Evolutionary conservation across 2,329 filamentous ascomycete species (phyloP), one percentile per base, ranked within the genome.

Genomic region (Sclerotinia glacialis): DNA sequence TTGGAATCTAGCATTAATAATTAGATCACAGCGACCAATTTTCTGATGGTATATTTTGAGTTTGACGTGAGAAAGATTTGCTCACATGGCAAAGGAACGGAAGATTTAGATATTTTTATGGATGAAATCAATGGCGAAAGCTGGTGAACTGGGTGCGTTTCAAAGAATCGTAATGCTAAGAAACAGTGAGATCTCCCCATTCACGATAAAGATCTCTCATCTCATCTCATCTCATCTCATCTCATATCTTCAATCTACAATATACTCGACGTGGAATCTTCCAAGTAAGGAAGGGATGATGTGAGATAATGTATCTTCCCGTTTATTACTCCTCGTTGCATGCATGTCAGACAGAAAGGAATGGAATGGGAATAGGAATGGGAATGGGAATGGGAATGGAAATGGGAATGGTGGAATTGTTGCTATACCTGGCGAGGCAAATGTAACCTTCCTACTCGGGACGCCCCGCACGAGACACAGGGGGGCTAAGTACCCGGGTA

Each of bases 381-480:
- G n/a, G n/a, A n/a, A n/a, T n/a, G n/a, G n/a, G n/a, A n/a, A n/a
- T n/a, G n/a, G n/a, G n/a, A n/a, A n/a, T n/a, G n/a, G n/a, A n/a
- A n/a, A n/a, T n/a, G n/a, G 28, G 42, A 65, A 21, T 65, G n/a
- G 53, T 53, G n/a, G 49, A 59, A 46, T 59, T 60, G 56, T 47
- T 37, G 21, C 56, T 60, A 60, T 47, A 37, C 42, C n/a, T 46
- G 56, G 56, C 49, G 23, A 47, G 21, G 9, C 31, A 26, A 46
- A 21, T 50, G 42, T 28, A 50, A 65, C 63, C 63, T 65, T 65
- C 42, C 49, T 46, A 37, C 28, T 49, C n/a, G 14, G n/a, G 52
- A 31, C n/a, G 11, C 26, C 50, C 16, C 14, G 52, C 40, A 34
- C 18, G 18, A 47, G 42, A 21, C 21, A 11, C n/a, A 46, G 21